phyloP scores from a whole-genome alignment of 305 asterid species.

The Euphrasia arctica region DNA sequence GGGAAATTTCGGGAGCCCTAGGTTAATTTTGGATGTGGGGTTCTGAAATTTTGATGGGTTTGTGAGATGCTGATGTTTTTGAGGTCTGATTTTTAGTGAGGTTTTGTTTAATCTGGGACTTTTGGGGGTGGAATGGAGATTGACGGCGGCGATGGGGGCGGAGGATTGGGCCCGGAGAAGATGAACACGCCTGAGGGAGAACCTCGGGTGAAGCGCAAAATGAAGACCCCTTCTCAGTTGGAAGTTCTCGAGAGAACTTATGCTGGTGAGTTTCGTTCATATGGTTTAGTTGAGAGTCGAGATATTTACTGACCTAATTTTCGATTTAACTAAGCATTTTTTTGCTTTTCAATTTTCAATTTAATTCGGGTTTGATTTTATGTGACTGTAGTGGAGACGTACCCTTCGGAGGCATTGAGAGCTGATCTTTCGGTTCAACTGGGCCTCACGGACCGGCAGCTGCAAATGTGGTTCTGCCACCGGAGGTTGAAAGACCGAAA shows the following conservation, averaged over 20 bases:
- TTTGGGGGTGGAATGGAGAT: constrained; percentile 47
- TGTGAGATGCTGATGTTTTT: constrained; percentile 32
- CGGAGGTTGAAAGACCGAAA: constrained; percentile 89
- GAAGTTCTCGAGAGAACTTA: constrained; percentile 83
- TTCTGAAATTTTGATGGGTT: constrained; percentile 30
- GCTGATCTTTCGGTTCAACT: constrained; percentile 74
- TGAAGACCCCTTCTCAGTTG: constrained; percentile 89
- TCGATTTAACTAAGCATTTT: neutral
- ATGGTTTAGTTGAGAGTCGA: neutral
- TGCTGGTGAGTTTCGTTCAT: constrained; percentile 50
- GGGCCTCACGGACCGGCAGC: constrained; percentile 84
- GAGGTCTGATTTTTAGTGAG: constrained; percentile 27
- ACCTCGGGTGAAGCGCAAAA: constrained; percentile 69
- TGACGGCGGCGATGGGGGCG: constrained; percentile 41
- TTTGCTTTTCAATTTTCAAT: neutral
- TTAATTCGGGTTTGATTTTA: constrained; percentile 14
- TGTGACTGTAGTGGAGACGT: constrained; percentile 55
- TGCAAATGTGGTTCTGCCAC: constrained; percentile 99
- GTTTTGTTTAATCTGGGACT: constrained; percentile 16
- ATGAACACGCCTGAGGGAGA: constrained; percentile 52
- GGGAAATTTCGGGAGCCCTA: constrained; percentile 36
- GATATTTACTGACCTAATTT: too few relatives aligned
- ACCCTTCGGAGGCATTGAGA: constrained; percentile 78
- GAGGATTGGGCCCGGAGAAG: constrained; percentile 44
- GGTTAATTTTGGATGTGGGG: constrained; percentile 22